Conservation (phyloP, 176 grass and related monocot species). For the Musa beccarii region DNA sequence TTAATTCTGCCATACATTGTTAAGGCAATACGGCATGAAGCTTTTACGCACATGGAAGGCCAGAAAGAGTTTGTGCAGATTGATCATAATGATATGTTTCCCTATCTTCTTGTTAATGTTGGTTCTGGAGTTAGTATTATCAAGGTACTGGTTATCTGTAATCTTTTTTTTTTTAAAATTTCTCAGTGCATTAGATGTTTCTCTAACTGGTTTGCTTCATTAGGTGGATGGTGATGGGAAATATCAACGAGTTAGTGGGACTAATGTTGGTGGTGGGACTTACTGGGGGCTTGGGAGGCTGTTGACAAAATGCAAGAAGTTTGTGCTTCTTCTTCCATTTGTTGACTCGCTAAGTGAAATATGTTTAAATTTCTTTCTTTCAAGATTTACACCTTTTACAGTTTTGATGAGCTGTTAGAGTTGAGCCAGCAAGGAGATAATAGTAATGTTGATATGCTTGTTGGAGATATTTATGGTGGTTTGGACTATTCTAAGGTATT, state of each 20-base stretch:
- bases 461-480: conserved; percentile 98
- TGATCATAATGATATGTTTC: conserved; percentile 92
- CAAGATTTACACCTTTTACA: conserved; percentile 29
- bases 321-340: conserved; percentile 18
- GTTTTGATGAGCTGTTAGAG: conserved; percentile 96
- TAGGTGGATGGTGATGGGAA: conserved; percentile 94
- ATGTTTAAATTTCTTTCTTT: conserved; percentile 15
- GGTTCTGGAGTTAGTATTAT: conserved; percentile 99
- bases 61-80: conserved; percentile 92
- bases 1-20: not conserved
- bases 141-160: conserved; percentile 51
- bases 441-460: conserved; percentile 93
- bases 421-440: conserved; percentile 92
- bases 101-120: conserved; percentile 97
- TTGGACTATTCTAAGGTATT: conserved; percentile 93
- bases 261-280: conserved; percentile 95
- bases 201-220: conserved; percentile 31
- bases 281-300: conserved; percentile 92
- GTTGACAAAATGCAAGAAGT: conserved; percentile 98
- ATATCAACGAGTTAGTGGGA: conserved; percentile 98
- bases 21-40: conserved; percentile 97
- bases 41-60: conserved; percentile 99
- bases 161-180: conserved; percentile 1
- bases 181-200: not conserved
- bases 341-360: conserved; percentile 1